phyloP scores from a whole-genome alignment of 345 rosid species.

The Rhodamnia argentea region DNA sequence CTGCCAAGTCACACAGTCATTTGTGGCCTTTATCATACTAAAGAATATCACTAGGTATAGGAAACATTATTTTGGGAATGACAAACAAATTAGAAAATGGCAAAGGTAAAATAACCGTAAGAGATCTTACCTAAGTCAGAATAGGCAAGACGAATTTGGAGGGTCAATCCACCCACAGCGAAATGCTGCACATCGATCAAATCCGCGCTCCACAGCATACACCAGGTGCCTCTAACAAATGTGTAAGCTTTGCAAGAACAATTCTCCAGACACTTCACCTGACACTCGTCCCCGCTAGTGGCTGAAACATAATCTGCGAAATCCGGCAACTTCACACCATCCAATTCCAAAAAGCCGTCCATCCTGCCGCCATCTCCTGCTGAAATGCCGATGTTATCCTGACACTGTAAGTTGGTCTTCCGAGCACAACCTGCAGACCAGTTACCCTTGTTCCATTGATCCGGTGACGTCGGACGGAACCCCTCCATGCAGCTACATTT shows the following conservation, averaged over 20 bases:
- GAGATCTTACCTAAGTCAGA: conserved; percentile 43
- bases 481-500: conserved; percentile 56
- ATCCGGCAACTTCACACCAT: conserved; percentile 28
- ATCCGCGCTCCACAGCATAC: conserved; percentile 48
- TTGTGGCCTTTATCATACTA: not conserved
- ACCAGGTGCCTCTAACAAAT: conserved; percentile 22
- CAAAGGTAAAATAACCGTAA: not conserved
- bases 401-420: conserved; percentile 17
- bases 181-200: conserved; percentile 46
- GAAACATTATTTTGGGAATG: not conserved
- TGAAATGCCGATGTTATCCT: conserved; percentile 1
- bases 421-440: conserved; percentile 35
- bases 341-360: conserved; percentile 16
- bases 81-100: not conserved
- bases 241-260: conserved; percentile 68
- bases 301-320: not conserved
- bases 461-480: conserved; percentile 16
- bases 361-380: not conserved
- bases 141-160: conserved; percentile 40
- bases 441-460: conserved; percentile 18
- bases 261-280: conserved; percentile 14
- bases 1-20: not conserved
- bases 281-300: not conserved
- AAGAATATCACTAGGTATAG: not conserved
- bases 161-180: conserved; percentile 14